Evolutionary conservation across 768 basidiomycete genomes (phyloP).

Genomic region (Panus rudis): DNA sequence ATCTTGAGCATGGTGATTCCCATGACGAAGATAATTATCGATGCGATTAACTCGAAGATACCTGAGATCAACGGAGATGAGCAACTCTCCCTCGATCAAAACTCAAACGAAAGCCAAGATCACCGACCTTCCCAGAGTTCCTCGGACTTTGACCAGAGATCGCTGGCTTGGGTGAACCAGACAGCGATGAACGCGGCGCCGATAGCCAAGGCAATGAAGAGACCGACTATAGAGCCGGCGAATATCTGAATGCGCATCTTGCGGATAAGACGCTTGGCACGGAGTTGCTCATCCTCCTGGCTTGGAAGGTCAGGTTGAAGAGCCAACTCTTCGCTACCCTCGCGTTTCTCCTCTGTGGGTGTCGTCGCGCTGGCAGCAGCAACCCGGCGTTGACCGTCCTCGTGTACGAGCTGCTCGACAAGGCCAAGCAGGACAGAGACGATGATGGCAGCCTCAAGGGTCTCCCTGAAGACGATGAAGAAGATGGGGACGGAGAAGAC

Average conservation of each 20-base stretch:
- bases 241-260: conserved; percentile 76
- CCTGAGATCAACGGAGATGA: conserved; percentile 30
- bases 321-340: conserved; percentile 8
- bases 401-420: conserved; percentile 72
- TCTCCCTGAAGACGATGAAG: conserved; percentile 95
- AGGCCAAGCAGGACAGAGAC: conserved; percentile 86
- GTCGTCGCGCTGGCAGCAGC: conserved; percentile 6
- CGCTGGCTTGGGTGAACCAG: conserved; percentile 86
- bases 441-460: conserved; percentile 89
- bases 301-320: conserved; percentile 14
- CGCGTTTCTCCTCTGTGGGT: conserved; percentile 14
- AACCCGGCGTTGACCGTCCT: conserved; percentile 17
- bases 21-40: conserved; percentile 87
- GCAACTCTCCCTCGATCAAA: neutral
- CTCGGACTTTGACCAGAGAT: conserved; percentile 84
- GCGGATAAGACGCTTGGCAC: conserved; percentile 41
- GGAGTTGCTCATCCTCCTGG: conserved; percentile 14
- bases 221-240: conserved; percentile 63
- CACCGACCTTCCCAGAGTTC: conserved; percentile 85
- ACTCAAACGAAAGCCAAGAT: conserved; percentile 10
- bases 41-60: conserved; percentile 62
- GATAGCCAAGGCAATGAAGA: conserved; percentile 74
- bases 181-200: conserved; percentile 91
- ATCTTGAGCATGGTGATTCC: conserved; percentile 92
- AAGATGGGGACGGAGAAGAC: conserved; percentile 90